A percentile compares a stretch with the other conserved stretches of the same genome.
Evolutionary conservation across 2,329 filamentous ascomycete species (phyloP).

Genomic region (Pseudopyrenochaeta lycopersici): DNA sequence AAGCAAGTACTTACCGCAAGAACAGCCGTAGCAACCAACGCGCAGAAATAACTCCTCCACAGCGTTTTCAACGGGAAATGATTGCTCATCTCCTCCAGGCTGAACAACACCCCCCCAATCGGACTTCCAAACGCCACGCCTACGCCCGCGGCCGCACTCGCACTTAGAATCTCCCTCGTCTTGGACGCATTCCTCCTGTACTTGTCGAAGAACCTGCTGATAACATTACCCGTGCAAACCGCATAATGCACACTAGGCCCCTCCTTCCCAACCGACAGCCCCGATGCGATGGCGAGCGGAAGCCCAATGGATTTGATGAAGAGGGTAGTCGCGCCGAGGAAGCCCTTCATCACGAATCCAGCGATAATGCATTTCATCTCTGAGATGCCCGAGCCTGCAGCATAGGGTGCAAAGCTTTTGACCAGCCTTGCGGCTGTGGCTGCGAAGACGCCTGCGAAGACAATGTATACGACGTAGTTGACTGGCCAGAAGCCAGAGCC

Average conservation of each 20-base stretch:
- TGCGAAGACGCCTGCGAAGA: conserved; percentile 85
- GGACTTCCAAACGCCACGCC: conserved; percentile 97
- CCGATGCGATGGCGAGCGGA: conserved; percentile 91
- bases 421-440: conserved; percentile 84
- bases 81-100: conserved; percentile 95
- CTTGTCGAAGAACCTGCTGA: conserved; percentile 90
- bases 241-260: conserved; percentile 99
- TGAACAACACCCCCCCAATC: conserved; percentile 96
- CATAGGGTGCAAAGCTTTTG: conserved; percentile 92
- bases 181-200: conserved; percentile 93
- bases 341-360: conserved; percentile 99
- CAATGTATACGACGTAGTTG: conserved; percentile 89
- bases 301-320: conserved; percentile 93
- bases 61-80: conserved; percentile 97
- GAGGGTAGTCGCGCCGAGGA: conserved; percentile 89
- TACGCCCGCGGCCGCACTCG: conserved; percentile 92
- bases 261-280: conserved; percentile 94
- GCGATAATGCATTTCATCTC: conserved; percentile 99
- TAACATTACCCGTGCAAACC: conserved; percentile 96
- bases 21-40: conserved; percentile 91
- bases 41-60: conserved; percentile 98
- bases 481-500: conserved; percentile 73
- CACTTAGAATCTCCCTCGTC: conserved; percentile 92
- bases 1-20: conserved; percentile 66
- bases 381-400: conserved; percentile 94